Base-by-base conservation (phyloP, 1,284 basidiomycete genomes). In the Thecaphora thlaspeos region DNA sequence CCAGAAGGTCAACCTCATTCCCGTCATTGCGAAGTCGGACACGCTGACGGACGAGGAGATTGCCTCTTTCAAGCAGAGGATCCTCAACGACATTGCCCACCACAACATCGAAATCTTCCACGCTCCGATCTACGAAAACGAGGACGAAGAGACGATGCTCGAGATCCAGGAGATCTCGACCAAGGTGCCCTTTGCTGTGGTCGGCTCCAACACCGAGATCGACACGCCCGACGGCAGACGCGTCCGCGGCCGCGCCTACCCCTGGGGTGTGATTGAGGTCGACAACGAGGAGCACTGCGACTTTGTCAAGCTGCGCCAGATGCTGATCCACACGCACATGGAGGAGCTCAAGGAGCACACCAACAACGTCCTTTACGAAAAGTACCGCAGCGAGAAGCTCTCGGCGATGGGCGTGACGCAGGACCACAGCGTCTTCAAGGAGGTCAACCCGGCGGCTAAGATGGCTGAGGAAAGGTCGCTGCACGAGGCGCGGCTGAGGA, bases 301-400 rank as follows among this genome's bases (percentile, higher is more conserved):
- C 68, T 77, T 77, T 69, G 75, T 77, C 55, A 77, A 77, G 63
- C 65, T 77, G 61, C 71, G 75, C 50, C 75, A 77, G 54, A 77
- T 77, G 75, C 71, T 77, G 50, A 77, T 77, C 48, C 71, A 74
- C 59, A 68, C 65, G 19, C 72, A 77, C 67, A 77, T 77, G 75
- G 75, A 77, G 58, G 75, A 77, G 60, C 70, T 77, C 60, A 75
- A 73, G 52, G 75, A 77, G 51, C 61, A 75, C 52, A 76, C 75
- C 44, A 68, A 71, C 63, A 62, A 73, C 38, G 60, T 57, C 22
- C 60, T 74, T 18, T 77, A 77, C 60, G 75, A 77, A 48, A 69
- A 70, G 48, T 77, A 75, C 61, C 67, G 75, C 48, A 61, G 61
- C 48, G 62, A 73, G 30, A 75, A 75, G 62, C 70, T 77, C 48